phyloP scores from a whole-genome alignment of 2,329 filamentous ascomycete genomes.

The Sclerotinia borealis region DNA sequence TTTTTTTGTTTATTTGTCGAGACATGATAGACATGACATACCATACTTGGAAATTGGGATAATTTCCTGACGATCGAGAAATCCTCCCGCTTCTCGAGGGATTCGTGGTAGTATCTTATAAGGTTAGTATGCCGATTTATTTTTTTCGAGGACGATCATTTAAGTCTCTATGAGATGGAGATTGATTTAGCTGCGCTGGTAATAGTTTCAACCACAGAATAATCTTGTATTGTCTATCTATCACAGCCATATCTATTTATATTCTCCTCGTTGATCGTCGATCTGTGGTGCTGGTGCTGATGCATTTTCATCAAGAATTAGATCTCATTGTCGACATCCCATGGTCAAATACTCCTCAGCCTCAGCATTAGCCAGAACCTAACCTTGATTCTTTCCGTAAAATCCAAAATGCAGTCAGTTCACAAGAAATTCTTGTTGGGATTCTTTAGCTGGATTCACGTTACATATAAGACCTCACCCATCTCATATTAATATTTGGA shows the following conservation, averaged over 20 bases:
- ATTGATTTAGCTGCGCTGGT: no score
- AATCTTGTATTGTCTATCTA: not conserved
- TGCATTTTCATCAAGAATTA: not conserved
- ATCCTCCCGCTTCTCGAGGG: not conserved
- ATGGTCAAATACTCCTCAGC: no score
- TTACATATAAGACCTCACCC: no score
- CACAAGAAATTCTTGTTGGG: no score
- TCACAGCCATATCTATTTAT: not conserved
- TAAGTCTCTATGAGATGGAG: not conserved
- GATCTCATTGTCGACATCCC: no score
- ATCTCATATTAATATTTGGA: no score
- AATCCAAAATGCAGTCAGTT: no score
- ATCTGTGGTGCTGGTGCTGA: not conserved
- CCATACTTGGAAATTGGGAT: not conserved
- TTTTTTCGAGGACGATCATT: not conserved
- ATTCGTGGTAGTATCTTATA: not conserved
- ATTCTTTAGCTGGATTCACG: no score
- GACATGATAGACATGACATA: no score
- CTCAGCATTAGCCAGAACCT: no score
- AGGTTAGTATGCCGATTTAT: not conserved
- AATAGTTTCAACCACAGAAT: not conserved
- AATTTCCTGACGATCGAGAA: not conserved
- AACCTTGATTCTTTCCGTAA: no score
- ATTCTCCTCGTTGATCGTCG: not conserved
- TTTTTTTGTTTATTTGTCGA: no score